Evolutionary conservation across 2,329 filamentous ascomycete species (phyloP).

Genomic region (Elsinoe batatas): DNA sequence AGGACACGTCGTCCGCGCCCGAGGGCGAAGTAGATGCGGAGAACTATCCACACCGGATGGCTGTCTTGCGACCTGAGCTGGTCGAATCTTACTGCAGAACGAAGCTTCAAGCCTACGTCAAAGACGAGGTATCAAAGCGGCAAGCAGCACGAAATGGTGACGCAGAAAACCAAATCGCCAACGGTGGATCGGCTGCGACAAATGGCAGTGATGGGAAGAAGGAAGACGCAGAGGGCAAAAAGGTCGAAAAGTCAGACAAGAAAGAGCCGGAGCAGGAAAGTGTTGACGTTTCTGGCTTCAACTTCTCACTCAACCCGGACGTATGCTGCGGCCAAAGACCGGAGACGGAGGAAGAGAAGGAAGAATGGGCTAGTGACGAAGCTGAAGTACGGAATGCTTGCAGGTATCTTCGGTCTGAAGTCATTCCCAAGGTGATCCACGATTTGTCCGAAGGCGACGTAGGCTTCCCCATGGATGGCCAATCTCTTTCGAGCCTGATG

Average conservation of each 20-base stretch:
- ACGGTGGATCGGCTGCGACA: slow-evolving; percentile 22
- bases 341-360: slow-evolving; percentile 83
- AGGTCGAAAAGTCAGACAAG: slow-evolving; percentile 17
- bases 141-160: slow-evolving; percentile 29
- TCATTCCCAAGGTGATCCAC: slow-evolving; percentile 75
- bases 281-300: slow-evolving; percentile 79
- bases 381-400: slow-evolving; percentile 78
- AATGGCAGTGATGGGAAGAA: slow-evolving; percentile 14
- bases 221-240: slow-evolving; percentile 21
- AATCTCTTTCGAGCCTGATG: slow-evolving; percentile 74
- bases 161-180: slow-evolving; percentile 26
- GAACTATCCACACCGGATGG: slow-evolving; percentile 90
- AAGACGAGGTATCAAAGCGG: slow-evolving; percentile 61
- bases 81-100: slow-evolving; percentile 75
- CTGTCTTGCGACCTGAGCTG: slow-evolving; percentile 80
- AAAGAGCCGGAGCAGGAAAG: slow-evolving; percentile 47
- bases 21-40: slow-evolving; percentile 33
- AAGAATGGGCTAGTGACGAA: slow-evolving; percentile 73
- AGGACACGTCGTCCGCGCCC: slow-evolving; percentile 25
- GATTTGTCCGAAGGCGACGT: slow-evolving; percentile 88
- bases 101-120: slow-evolving; percentile 84
- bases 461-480: slow-evolving; percentile 97
- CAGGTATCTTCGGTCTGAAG: slow-evolving; percentile 61
- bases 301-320: slow-evolving; percentile 85
- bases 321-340: slow-evolving; percentile 88